Evolutionary conservation across 139 green algal species (phyloP).

Genomic region (Penium margaritaceum): DNA sequence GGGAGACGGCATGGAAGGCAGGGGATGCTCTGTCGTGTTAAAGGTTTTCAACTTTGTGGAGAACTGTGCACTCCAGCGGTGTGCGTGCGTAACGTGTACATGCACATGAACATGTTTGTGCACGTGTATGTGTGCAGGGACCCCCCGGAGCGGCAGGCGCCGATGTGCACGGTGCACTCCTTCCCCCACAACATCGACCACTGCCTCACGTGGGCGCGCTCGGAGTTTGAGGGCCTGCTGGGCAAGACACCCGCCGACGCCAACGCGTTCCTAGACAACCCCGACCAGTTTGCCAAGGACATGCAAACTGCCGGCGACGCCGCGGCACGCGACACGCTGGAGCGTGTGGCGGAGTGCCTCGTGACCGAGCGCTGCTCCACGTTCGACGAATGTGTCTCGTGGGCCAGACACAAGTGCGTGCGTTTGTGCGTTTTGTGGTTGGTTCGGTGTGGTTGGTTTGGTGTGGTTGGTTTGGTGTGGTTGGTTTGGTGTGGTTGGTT

Average conservation of each 20-base stretch:
- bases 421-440: no score
- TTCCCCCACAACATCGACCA: slow-evolving; percentile 99
- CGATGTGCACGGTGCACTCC: slow-evolving; percentile 98
- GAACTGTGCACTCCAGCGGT: no score
- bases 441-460: no score
- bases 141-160: slow-evolving; percentile 87
- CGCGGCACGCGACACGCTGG: slow-evolving; percentile 68
- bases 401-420: slow-evolving; percentile 58
- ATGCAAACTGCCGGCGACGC: slow-evolving; percentile 38
- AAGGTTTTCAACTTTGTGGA: no score
- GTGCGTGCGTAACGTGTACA: no score
- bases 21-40: no score
- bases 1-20: no score
- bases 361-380: slow-evolving; percentile 51
- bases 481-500: no score
- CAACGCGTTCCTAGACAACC: slow-evolving; percentile 78
- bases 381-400: slow-evolving; percentile 82
- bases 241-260: slow-evolving; percentile 82
- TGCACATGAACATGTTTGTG: no score
- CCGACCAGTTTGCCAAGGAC: slow-evolving; percentile 62
- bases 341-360: slow-evolving; percentile 76
- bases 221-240: slow-evolving; percentile 92
- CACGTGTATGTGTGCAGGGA: no score
- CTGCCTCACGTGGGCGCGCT: slow-evolving; percentile 77
- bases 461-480: no score